These are phyloP conservation scores for Canna indica DNA, from an alignment of 176 grass and related monocot species.

Conservation along the genomic window DNA sequence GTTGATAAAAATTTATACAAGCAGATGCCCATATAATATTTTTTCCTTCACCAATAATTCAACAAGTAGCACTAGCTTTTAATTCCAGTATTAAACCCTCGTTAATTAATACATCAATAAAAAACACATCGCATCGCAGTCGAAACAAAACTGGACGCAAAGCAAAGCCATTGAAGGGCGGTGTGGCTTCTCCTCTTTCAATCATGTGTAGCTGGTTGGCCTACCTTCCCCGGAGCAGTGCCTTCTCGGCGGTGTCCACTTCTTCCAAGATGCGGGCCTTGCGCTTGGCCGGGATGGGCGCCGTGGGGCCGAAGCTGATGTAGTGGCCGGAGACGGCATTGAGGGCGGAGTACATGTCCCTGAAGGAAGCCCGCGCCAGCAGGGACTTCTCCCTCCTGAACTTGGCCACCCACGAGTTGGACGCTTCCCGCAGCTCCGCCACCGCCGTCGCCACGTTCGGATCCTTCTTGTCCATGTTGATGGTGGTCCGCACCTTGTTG, in stretches of 20 bases:
- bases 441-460: slow-evolving; percentile 69
- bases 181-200: too few species aligned
- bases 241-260: slow-evolving; percentile 95
- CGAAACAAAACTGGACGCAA: too few species aligned
- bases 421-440: slow-evolving; percentile 73
- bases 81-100: too few species aligned
- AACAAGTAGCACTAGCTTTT: too few species aligned
- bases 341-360: slow-evolving; percentile 96
- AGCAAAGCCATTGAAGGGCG: too few species aligned
- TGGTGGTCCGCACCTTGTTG: slow-evolving; percentile 79
- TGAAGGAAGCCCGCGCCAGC: slow-evolving; percentile 71
- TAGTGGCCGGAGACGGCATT: slow-evolving; percentile 97
- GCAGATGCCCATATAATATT: too few species aligned
- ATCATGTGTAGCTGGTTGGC: too few species aligned
- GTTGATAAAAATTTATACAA: too few species aligned
- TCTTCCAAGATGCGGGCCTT: slow-evolving; percentile 91
- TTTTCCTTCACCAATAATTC: too few species aligned
- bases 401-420: slow-evolving; percentile 94
- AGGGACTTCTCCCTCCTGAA: slow-evolving; percentile 78
- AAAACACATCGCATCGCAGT: too few species aligned
- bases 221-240: slow-evolving; percentile 72
- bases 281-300: slow-evolving; percentile 90
- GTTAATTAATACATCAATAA: too few species aligned
- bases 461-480: slow-evolving; percentile 73
- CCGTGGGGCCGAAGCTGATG: slow-evolving; percentile 97